Base-by-base conservation (phyloP, 1,139 yeast genomes). In the Candida glucosophila region DNA sequence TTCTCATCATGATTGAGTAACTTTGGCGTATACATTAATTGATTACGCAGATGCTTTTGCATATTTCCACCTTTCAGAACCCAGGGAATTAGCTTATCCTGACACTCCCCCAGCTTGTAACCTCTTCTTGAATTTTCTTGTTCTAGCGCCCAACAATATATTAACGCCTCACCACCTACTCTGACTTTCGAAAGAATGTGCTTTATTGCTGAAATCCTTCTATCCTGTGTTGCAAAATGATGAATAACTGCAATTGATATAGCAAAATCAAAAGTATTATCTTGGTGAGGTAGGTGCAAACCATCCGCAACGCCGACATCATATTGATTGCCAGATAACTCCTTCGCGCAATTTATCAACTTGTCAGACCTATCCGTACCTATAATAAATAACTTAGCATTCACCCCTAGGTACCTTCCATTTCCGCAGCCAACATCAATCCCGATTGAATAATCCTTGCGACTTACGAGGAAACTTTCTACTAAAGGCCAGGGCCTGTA, bases 401-500 rank as follows among this genome's bases (percentile, higher is more conserved):
- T 88, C 7, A 86, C 69, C 3, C 69, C 70, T 29, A 90, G 52
- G 45, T 92, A 90, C 45, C 90, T 90, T 7, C 98, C 98, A 46
- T 92, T 90, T 3, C 98, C 98, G 50, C 97, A 90, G 0, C 98
- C 98, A 11, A 90, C 82, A 48, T 81, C 92, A 16, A 71, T 44
- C 3, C 78, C 78, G 3, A 71, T 23, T 1, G 66, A 44, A 31
- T 58, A 52, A 19, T 53, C 53, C 3, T 39, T 29, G 28, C 57
- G 52, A 5, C 35, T 41, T 12, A 42, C 47, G 25, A 90, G 55
- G 45, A 80, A 90, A 34, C 63, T 55, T 29, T 81, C 83, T 11
- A 92, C 98, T 10, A 86, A 77, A 5, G 98, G 98, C 98, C 98
- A 90, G 15, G 97, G 97, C 57, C 83, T 88, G 54, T 86, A 90